phyloP scores from a whole-genome alignment of 2,329 filamentous ascomycete genomes.

The Phialophora tarda region DNA sequence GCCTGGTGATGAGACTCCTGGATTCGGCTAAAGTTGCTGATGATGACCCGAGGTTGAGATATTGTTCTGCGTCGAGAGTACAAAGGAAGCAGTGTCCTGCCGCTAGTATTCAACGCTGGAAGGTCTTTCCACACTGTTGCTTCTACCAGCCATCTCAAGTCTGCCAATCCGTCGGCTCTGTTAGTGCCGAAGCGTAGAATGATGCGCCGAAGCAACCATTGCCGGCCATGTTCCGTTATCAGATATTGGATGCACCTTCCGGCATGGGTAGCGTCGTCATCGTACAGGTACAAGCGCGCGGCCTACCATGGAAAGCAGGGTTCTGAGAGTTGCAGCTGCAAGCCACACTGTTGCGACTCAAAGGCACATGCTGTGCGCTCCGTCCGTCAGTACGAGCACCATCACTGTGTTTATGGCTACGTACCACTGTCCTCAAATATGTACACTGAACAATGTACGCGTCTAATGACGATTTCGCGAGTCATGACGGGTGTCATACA shows the following conservation, averaged over 20 bases:
- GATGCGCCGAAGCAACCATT: background rate
- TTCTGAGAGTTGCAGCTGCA: background rate
- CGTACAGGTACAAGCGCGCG: background rate
- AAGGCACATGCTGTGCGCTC: background rate
- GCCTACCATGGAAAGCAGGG: background rate
- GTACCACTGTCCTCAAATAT: background rate
- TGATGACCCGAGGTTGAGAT: too few relatives aligned
- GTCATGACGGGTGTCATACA: background rate
- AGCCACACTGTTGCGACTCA: background rate
- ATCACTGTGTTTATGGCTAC: background rate
- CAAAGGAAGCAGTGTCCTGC: too few relatives aligned
- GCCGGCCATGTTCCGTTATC: conserved; percentile 6
- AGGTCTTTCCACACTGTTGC: too few relatives aligned
- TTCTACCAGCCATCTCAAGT: background rate
- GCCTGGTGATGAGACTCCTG: too few relatives aligned
- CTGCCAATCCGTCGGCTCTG: background rate
- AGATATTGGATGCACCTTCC: background rate
- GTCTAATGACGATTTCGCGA: background rate
- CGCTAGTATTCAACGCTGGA: background rate
- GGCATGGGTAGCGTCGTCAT: background rate
- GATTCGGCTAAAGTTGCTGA: too few relatives aligned
- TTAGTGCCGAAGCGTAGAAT: background rate
- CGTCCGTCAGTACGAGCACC: background rate
- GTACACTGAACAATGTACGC: background rate
- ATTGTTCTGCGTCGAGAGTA: too few relatives aligned